A percentile compares a stretch with the other conserved stretches of the same genome.
phyloP scores from a whole-genome alignment of 177 flowering plant genomes.

The Vitis hybrid region DNA sequence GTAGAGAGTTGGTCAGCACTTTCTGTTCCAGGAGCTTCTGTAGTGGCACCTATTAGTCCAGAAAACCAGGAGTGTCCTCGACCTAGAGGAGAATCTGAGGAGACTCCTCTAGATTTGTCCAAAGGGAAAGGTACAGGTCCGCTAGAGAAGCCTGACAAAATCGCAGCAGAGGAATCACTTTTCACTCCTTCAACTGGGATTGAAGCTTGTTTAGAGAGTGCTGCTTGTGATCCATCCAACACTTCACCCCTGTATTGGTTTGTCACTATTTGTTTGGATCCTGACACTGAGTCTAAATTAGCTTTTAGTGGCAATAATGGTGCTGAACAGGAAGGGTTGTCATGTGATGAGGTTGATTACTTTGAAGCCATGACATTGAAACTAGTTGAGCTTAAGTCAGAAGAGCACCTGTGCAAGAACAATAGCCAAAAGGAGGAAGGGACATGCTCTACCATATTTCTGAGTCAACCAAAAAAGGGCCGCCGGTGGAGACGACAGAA shows the following conservation, averaged over 20 bases:
- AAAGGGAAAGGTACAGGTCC: slow-evolving; percentile 8
- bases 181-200: slow-evolving; percentile 25
- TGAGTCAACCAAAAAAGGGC: slow-evolving; percentile 21
- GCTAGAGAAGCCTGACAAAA: slow-evolving; percentile 17
- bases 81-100: slow-evolving; percentile 39
- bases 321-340: slow-evolving; percentile 6
- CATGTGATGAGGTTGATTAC: slow-evolving; percentile 20
- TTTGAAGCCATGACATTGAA: slow-evolving; percentile 42
- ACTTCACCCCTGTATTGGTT: slow-evolving; percentile 34
- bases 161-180: slow-evolving; percentile 38
- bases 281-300: slow-evolving; percentile 5
- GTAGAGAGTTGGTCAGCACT: slow-evolving; percentile 6
- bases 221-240: slow-evolving; percentile 2
- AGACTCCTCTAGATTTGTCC: slow-evolving; percentile 18
- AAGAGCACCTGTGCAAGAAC: slow-evolving; percentile 13
- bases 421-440: slow-evolving; percentile 11
- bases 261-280: slow-evolving; percentile 15
- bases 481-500: slow-evolving; percentile 28
- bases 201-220: background rate
- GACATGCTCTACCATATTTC: background rate
- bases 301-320: background rate
- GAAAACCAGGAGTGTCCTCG: slow-evolving; percentile 39
- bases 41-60: slow-evolving; percentile 40
- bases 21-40: slow-evolving; percentile 14
- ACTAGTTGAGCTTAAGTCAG: slow-evolving; percentile 23